Percentiles rank a stretch among this genome's conserved stretches.
Evolutionary conservation across 2,329 filamentous ascomycete genomes (phyloP).

Genomic region (Talaromyces atroroseus): DNA sequence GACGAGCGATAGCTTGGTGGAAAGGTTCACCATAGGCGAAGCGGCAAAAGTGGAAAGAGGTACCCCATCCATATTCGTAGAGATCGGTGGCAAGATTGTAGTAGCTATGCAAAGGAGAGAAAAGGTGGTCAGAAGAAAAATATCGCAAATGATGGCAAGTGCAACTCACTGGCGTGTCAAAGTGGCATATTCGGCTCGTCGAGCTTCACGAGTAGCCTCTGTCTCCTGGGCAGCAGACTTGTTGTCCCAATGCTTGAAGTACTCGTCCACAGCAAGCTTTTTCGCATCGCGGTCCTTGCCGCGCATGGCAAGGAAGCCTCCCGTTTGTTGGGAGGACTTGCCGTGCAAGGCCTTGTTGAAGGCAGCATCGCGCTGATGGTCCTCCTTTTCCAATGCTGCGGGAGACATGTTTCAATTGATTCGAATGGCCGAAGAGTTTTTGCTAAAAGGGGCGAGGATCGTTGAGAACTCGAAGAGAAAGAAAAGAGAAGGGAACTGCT

Average conservation of each 20-base stretch:
- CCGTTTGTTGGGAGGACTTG: slow-evolving; percentile 57
- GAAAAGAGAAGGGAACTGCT: not conserved
- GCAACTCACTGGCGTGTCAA: slow-evolving; percentile 79
- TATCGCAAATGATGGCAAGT: not conserved
- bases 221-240: slow-evolving; percentile 76
- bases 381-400: slow-evolving; percentile 66
- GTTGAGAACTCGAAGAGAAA: not conserved
- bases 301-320: slow-evolving; percentile 77
- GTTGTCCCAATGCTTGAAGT: slow-evolving; percentile 96
- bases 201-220: slow-evolving; percentile 68
- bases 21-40: slow-evolving; percentile 84
- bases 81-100: slow-evolving; percentile 96
- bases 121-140: not conserved
- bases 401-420: slow-evolving; percentile 44
- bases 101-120: slow-evolving; percentile 55
- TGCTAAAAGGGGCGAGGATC: not conserved
- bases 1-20: slow-evolving; percentile 84
- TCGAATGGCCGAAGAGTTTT: not conserved
- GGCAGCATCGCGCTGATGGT: slow-evolving; percentile 77
- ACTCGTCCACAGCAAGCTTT: slow-evolving; percentile 78
- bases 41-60: slow-evolving; percentile 96
- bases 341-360: slow-evolving; percentile 89
- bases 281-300: slow-evolving; percentile 75
- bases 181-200: slow-evolving; percentile 84
- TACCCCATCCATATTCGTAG: slow-evolving; percentile 95